Percentiles rank a stretch among this genome's conserved stretches.
phyloP scores from a whole-genome alignment of 2,329 filamentous ascomycete genomes.

The Alternaria consortialis region DNA sequence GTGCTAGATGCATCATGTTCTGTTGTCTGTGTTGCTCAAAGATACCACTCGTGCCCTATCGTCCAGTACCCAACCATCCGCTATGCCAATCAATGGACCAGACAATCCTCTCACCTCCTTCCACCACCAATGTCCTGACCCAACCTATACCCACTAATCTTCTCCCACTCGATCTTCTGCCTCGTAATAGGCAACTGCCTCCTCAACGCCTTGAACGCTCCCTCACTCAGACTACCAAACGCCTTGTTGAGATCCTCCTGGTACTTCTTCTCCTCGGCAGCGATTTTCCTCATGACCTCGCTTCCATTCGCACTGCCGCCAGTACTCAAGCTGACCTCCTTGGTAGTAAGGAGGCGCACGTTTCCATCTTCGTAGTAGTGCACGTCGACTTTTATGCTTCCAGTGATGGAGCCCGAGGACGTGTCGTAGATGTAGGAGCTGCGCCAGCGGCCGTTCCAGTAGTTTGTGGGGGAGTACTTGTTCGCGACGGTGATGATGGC shows the following conservation, averaged over 20 bases:
- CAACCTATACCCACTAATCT: constrained; percentile 86
- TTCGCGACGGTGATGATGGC: constrained; percentile 89
- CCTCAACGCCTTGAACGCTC: constrained; percentile 91
- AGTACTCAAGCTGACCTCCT: constrained; percentile 72
- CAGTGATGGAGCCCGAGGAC: constrained; percentile 71
- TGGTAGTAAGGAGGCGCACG: constrained; percentile 89
- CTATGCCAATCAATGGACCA: neutral
- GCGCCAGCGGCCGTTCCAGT: constrained; percentile 98
- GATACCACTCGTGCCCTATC: neutral
- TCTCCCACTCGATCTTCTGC: constrained; percentile 99
- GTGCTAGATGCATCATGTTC: neutral
- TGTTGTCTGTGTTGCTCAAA: neutral
- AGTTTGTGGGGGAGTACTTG: constrained; percentile 98
- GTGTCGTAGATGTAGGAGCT: constrained; percentile 83
- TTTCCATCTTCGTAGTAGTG: constrained; percentile 99
- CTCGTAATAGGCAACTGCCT: constrained; percentile 94
- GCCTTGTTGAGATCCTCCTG: constrained; percentile 95
- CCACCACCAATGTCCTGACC: constrained; percentile 63
- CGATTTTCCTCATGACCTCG: constrained; percentile 80
- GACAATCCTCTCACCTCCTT: constrained; percentile 27
- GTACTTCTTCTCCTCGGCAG: constrained; percentile 84
- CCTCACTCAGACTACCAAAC: constrained; percentile 88
- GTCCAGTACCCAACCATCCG: neutral
- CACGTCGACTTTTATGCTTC: constrained; percentile 89
- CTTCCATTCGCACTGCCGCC: constrained; percentile 67